Percentiles rank a stretch among this genome's conserved stretches.
phyloP scores from a whole-genome alignment of 2,329 filamentous ascomycete genomes.

The Pyrenophora teres region DNA sequence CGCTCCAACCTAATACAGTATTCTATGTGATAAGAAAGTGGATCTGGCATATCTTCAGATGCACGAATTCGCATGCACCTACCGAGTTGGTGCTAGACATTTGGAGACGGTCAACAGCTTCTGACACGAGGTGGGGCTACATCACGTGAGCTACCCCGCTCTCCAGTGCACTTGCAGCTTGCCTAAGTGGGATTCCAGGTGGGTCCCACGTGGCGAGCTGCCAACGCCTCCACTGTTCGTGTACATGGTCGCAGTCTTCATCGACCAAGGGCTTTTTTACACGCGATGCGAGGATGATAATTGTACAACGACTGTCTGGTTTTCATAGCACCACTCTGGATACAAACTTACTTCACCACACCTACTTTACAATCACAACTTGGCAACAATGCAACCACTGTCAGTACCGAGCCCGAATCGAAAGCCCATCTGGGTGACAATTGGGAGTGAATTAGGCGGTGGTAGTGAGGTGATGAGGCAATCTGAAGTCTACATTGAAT shows the following conservation, averaged over 20 bases:
- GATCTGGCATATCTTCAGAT: constrained; percentile 17
- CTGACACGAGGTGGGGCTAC: background rate
- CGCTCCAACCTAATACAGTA: constrained; percentile 9
- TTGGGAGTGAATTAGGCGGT: too few relatives aligned
- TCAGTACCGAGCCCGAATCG: too few relatives aligned
- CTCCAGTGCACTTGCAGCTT: background rate
- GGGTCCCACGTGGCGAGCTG: background rate
- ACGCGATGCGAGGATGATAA: background rate
- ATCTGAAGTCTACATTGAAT: too few relatives aligned
- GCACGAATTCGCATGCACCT: constrained; percentile 33
- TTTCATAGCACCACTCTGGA: background rate
- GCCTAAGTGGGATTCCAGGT: background rate
- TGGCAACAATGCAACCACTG: background rate
- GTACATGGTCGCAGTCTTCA: background rate
- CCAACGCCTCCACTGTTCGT: background rate
- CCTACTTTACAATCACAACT: background rate
- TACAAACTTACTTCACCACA: background rate
- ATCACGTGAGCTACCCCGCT: constrained; percentile 24
- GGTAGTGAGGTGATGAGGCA: too few relatives aligned
- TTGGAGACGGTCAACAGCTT: background rate
- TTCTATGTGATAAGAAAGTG: constrained; percentile 28
- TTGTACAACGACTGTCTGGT: background rate
- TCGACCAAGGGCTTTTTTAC: background rate
- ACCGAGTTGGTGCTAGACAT: constrained; percentile 22
- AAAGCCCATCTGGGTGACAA: too few relatives aligned